Evolutionary conservation across 768 basidiomycete species (phyloP).

Genomic region (Pleurotus tuber-regium): DNA sequence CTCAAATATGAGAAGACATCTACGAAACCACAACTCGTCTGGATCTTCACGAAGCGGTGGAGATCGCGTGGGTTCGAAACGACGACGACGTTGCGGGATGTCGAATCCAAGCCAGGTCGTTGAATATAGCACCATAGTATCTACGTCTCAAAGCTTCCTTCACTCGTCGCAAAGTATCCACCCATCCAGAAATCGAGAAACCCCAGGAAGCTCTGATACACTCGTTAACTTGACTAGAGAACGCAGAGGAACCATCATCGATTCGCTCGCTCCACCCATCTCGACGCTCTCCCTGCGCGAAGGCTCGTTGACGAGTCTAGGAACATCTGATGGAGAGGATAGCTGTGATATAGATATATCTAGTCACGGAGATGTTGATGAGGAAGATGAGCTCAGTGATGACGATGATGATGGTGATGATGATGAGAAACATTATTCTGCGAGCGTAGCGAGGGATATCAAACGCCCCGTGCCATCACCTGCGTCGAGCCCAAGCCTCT

Average conservation of each 20-base stretch:
- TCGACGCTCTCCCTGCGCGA: neutral
- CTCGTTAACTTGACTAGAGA: no score
- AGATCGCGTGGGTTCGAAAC: neutral
- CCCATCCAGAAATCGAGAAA: neutral
- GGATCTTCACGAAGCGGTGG: constrained; percentile 22
- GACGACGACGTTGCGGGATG: neutral
- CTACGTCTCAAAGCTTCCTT: neutral
- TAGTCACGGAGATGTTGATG: neutral
- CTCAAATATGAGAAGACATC: constrained; percentile 82
- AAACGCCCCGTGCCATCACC: neutral
- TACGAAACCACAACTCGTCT: constrained; percentile 57
- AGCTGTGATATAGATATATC: neutral
- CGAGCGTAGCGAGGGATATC: neutral
- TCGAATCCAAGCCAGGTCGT: neutral
- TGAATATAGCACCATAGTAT: neutral
- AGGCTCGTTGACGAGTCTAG: neutral
- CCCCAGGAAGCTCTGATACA: no score
- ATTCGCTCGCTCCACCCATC: constrained; percentile 2
- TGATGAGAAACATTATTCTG: neutral
- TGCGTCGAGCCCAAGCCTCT: constrained; percentile 4
- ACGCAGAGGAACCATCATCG: neutral
- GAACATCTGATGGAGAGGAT: constrained; percentile 1
- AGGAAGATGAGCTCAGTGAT: neutral
- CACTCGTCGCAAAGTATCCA: neutral
- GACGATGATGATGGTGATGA: neutral